A percentile compares a stretch with the other conserved stretches of the same genome.
Evolutionary conservation across 257 asterid species (phyloP).

Genomic region (Striga asiatica): DNA sequence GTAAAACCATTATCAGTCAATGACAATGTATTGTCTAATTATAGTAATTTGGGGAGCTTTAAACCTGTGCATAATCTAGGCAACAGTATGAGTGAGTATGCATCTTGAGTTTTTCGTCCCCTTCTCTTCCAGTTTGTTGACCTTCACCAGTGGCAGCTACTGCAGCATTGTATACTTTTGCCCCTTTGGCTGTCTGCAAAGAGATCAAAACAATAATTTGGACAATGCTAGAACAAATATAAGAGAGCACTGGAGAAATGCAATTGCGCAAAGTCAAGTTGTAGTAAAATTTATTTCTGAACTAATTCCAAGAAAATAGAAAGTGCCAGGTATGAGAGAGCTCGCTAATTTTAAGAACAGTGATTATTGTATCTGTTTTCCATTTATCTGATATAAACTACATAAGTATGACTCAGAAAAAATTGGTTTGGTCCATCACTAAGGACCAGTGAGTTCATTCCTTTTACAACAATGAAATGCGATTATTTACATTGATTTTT

Average conservation of each 20-base stretch:
- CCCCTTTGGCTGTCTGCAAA: slow-evolving; percentile 79
- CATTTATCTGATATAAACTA: no score
- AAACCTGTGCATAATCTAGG: slow-evolving; percentile 88
- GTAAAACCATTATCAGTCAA: slow-evolving; percentile 2
- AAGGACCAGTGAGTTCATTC: no score
- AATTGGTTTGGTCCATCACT: no score
- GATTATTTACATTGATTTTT: no score
- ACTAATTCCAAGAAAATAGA: no score
- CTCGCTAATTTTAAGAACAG: no score
- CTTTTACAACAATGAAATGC: no score
- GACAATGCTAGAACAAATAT: neutral
- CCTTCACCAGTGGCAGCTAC: slow-evolving; percentile 61
- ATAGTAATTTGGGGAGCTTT: slow-evolving; percentile 11
- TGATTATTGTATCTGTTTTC: no score
- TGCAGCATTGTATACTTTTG: slow-evolving; percentile 70
- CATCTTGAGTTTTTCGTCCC: slow-evolving; percentile 78
- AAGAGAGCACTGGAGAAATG: neutral
- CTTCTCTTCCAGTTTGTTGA: slow-evolving; percentile 58
- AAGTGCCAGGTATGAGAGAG: no score
- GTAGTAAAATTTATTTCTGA: no score
- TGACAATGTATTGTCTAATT: slow-evolving; percentile 3
- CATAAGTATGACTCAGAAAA: no score
- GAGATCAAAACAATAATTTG: slow-evolving; percentile 9
- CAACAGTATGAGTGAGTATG: slow-evolving; percentile 91
- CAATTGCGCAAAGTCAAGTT: neutral